Conservation (phyloP, 495 filamentous ascomycete genomes). For the Astrothelium subdiscretum region DNA sequence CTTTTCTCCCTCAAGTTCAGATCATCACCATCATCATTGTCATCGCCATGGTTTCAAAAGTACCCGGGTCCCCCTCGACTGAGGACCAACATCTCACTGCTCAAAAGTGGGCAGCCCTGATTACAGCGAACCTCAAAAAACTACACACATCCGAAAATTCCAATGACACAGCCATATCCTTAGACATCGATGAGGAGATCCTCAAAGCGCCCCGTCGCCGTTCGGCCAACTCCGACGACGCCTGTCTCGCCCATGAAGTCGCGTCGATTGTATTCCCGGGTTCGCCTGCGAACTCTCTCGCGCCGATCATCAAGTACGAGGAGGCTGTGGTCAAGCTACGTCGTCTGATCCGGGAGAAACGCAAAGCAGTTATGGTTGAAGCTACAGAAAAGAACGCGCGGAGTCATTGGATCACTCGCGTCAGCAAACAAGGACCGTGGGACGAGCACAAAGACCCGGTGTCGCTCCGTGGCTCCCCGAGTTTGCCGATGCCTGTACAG, state of each 20-base stretch:
- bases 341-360: constrained; percentile 8
- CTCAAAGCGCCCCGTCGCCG: constrained; percentile 18
- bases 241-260: constrained; percentile 14
- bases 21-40: not conserved
- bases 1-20: not conserved
- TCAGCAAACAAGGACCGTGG: constrained; percentile 21
- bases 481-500: constrained; percentile 23
- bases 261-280: constrained; percentile 15
- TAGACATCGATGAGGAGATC: constrained; percentile 6
- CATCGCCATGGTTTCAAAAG: not conserved
- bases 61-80: not conserved
- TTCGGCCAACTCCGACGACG: constrained; percentile 12
- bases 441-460: constrained; percentile 14
- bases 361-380: constrained; percentile 11
- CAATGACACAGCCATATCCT: not conserved
- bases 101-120: not conserved
- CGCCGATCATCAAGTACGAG: constrained; percentile 23
- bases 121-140: not conserved
- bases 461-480: constrained; percentile 13
- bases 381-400: constrained; percentile 8
- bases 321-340: constrained; percentile 18
- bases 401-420: constrained; percentile 14
- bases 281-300: constrained; percentile 11
- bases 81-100: not conserved
- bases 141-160: not conserved